A percentile compares a stretch with the other conserved stretches of the same genome.
These are phyloP conservation scores for Candida ipomoeae DNA, from an alignment of 805 yeast species.

Conservation along the genomic window DNA sequence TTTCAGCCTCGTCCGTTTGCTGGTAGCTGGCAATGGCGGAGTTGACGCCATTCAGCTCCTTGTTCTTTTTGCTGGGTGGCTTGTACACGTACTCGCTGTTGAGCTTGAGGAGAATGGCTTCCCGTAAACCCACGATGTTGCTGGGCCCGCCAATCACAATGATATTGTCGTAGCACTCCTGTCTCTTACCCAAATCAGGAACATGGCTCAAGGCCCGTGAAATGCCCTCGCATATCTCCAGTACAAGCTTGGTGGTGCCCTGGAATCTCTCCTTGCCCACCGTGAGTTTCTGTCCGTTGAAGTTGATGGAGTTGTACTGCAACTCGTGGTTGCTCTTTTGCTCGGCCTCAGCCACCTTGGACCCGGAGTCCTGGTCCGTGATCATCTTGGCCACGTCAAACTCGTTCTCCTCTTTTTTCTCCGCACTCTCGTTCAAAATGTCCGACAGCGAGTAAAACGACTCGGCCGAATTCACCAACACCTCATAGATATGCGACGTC, in stretches of 20 bases:
- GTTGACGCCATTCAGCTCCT: constrained; percentile 28
- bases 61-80: constrained; percentile 25
- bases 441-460: constrained; percentile 61
- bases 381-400: constrained; percentile 89
- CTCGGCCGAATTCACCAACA: constrained; percentile 63
- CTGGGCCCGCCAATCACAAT: constrained; percentile 77
- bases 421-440: constrained; percentile 19
- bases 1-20: constrained; percentile 35
- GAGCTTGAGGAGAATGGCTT: constrained; percentile 58
- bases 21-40: constrained; percentile 42
- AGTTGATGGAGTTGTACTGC: constrained; percentile 63
- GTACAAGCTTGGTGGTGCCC: constrained; percentile 64
- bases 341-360: constrained; percentile 32
- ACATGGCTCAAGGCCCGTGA: constrained; percentile 51
- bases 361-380: constrained; percentile 51
- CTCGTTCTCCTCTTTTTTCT: constrained; percentile 54
- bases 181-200: constrained; percentile 66
- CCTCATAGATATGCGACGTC: constrained; percentile 71
- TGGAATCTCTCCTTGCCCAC: constrained; percentile 90
- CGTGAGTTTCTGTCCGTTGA: constrained; percentile 51
- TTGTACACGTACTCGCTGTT: constrained; percentile 50
- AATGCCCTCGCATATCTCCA: constrained; percentile 49
- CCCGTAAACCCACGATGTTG: constrained; percentile 70
- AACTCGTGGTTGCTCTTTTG: constrained; percentile 59
- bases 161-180: constrained; percentile 80